Base-by-base conservation (phyloP, 495 filamentous ascomycete species). In the Penicillium simplicissimum region DNA sequence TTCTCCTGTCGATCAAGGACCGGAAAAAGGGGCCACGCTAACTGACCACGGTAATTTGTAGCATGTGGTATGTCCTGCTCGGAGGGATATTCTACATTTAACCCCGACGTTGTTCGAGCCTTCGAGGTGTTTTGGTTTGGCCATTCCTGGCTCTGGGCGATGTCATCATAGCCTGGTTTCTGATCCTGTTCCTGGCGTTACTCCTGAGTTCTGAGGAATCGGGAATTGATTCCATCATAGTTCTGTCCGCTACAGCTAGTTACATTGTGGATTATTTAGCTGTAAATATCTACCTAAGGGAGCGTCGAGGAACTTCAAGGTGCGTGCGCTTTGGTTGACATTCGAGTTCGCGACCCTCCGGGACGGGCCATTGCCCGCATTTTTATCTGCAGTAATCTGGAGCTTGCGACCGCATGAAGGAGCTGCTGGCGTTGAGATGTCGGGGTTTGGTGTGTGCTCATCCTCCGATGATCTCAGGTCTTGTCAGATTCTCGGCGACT, bases 1-100 rank as follows among this genome's bases (percentile, higher is more conserved):
- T 62, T 67, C 67, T 64, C 67, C 64, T 69, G 67, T 62, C 67
- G 64, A 69, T 69, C 67, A 45, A 28, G n/a, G 25, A 43, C 56
- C 42, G 21, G 33, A 54, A 53, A 37, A 21, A 51, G 55, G 52
- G 55, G 42, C 23, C 42, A 35, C 38, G 48, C 58, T 53, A 15
- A 45, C 42, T 23, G 0, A 3, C 8, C 21, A 11, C 19, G 10
- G 42, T 45, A 45, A 8, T 15, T 21, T 45, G 17, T 45, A 58
- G 40, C 60, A 53, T 60, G 7, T 42, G 33, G 51, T 13, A 53
- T 53, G 51, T 53, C 33, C 17, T 52, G 43, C 36, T 52, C 38
- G 19, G 35, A 21, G 35, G 34, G 36, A 13, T 25, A n/a, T n/a
- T n/a, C n/a, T n/a, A n/a, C 14, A 21, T 45, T 45, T 45, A 10